Evolutionary conservation across 495 filamentous ascomycete species (phyloP).

Genomic region (Melanomma pulvis-pyrius): DNA sequence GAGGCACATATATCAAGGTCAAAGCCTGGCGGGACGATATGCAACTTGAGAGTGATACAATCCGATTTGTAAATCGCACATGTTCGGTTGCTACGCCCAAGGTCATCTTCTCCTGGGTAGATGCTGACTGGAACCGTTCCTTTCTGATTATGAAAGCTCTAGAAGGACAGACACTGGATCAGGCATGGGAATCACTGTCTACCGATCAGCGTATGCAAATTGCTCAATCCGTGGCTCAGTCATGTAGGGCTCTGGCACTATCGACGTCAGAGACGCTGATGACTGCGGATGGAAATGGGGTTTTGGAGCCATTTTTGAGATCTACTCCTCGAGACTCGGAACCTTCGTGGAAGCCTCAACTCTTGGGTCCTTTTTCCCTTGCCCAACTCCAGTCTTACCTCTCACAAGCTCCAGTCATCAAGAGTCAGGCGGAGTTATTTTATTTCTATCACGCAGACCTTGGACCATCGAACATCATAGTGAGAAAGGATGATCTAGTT

Average conservation of each 20-base stretch:
- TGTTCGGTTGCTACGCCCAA: neutral
- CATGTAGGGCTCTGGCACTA: neutral
- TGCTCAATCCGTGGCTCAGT: neutral
- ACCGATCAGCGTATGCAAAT: neutral
- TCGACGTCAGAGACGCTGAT: neutral
- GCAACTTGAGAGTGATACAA: slow-evolving; percentile 3
- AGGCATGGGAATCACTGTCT: neutral
- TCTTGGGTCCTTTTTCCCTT: neutral
- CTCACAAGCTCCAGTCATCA: neutral
- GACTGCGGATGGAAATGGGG: neutral
- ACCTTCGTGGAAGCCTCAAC: neutral
- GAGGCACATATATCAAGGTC: neutral
- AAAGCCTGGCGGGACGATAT: neutral
- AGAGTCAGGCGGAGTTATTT: neutral
- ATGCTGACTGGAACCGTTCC: slow-evolving; percentile 3
- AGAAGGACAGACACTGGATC: neutral
- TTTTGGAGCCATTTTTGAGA: neutral
- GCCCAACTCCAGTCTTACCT: neutral
- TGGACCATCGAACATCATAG: neutral
- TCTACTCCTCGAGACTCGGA: neutral
- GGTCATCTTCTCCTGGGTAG: slow-evolving; percentile 3
- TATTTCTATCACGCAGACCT: neutral
- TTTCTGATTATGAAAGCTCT: neutral
- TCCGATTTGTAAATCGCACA: neutral
- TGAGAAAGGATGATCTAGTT: neutral